Evolutionary conservation across 805 yeast genomes (phyloP).

Genomic region (Kodamaea laetipori): DNA sequence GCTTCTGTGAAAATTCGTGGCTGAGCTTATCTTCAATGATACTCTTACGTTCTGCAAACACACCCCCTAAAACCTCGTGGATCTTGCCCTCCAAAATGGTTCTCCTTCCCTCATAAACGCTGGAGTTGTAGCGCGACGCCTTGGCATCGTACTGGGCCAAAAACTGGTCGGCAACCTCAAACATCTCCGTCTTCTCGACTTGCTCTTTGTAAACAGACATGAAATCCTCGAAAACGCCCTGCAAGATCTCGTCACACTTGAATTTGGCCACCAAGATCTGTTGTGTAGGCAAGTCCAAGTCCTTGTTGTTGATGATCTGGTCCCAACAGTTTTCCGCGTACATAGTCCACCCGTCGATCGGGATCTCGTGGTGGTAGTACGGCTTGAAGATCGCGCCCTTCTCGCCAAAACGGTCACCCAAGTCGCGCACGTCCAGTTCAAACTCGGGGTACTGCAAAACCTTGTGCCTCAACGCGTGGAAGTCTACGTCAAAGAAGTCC

Average conservation of each 20-base stretch:
- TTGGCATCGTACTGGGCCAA: constrained; percentile 59
- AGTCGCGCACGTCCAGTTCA: constrained; percentile 52
- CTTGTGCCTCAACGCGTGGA: constrained; percentile 83
- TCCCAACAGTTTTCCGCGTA: constrained; percentile 93
- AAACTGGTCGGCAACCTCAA: constrained; percentile 46
- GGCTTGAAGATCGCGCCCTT: constrained; percentile 55
- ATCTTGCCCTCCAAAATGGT: constrained; percentile 49
- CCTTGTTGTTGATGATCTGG: constrained; percentile 89
- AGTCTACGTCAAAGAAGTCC: constrained; percentile 84
- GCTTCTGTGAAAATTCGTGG: constrained; percentile 14
- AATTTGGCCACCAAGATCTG: constrained; percentile 93
- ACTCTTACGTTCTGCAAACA: constrained; percentile 39
- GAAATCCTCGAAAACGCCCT: constrained; percentile 35
- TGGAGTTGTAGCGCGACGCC: constrained; percentile 73
- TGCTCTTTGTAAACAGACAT: constrained; percentile 19
- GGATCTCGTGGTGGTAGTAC: constrained; percentile 80
- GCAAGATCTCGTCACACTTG: constrained; percentile 87
- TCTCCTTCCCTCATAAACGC: constrained; percentile 69
- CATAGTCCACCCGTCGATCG: constrained; percentile 94
- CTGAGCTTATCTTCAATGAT: constrained; percentile 18
- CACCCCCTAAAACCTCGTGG: constrained; percentile 37
- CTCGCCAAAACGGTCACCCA: constrained; percentile 64
- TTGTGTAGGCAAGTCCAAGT: constrained; percentile 94
- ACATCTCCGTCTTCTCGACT: constrained; percentile 27
- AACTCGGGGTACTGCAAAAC: constrained; percentile 77